Percentiles rank a stretch among this genome's conserved stretches.
These are phyloP conservation scores for Coniella lustricola DNA, from an alignment of 2,329 filamentous ascomycete genomes.

Conservation along the genomic window DNA sequence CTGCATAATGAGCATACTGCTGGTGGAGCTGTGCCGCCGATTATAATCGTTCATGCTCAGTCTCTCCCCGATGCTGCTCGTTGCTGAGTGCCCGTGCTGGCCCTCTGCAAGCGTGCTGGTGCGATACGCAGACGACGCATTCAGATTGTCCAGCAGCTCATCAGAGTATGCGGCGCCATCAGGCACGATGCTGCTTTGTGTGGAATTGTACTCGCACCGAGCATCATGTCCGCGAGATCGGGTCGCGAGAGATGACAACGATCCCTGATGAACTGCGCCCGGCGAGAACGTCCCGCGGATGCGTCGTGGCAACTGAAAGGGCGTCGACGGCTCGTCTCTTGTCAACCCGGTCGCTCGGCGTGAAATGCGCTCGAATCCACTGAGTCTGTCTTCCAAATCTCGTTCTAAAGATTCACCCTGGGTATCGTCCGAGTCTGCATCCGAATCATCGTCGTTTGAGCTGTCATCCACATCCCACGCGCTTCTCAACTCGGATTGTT, in stretches of 20 bases:
- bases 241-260: constrained; percentile 25
- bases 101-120: constrained; percentile 14
- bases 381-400: constrained; percentile 19
- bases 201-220: constrained; percentile 41
- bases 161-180: constrained; percentile 4
- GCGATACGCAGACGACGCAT: constrained; percentile 18
- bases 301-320: constrained; percentile 26
- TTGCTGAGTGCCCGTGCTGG: constrained; percentile 40
- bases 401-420: constrained; percentile 31
- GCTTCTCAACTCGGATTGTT: constrained; percentile 35
- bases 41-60: constrained; percentile 57
- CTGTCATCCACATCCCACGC: constrained; percentile 46
- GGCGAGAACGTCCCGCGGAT: constrained; percentile 21
- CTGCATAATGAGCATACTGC: constrained; percentile 52
- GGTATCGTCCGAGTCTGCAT: constrained; percentile 32
- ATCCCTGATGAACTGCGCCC: constrained; percentile 29
- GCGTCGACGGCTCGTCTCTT: constrained; percentile 27
- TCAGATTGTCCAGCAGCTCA: constrained; percentile 7
- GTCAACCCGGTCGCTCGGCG: constrained; percentile 45
- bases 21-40: constrained; percentile 53
- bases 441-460: constrained; percentile 34
- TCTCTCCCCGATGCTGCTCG: constrained; percentile 39
- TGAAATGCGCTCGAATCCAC: constrained; percentile 38
- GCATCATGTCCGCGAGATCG: constrained; percentile 36
- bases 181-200: constrained; percentile 8